Base-by-base conservation (phyloP, 2,329 filamentous ascomycete genomes). In the Colletotrichum brevisporum region DNA sequence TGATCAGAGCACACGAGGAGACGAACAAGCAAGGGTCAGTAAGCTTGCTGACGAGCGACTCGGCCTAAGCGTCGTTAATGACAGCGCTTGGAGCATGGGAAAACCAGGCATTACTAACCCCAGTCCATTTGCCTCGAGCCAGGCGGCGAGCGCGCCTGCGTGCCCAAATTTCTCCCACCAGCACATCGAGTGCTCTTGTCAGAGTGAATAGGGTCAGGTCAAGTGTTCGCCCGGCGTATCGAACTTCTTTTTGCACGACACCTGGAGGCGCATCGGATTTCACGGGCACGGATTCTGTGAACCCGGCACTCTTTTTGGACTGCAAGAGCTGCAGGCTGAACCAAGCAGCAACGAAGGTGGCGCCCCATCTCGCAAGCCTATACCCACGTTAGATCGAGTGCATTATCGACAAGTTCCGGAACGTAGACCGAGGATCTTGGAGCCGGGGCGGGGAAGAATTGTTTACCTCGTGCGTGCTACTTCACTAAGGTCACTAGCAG, bases 151-250 rank as follows among this genome's bases (percentile, higher is more conserved):
- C 71, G 62, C 80, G 84, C 62, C 83, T 81, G 50, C 81, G 85
- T 16, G 84, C 80, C 91, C 92, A 95, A 26, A 90, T 75, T 71
- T 90, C 86, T 62, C 90, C 90, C 51, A 92, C 82, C 9, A 94
- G 73, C 5, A 94, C 88, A 78, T 96, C 93, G 12, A 92, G 76
- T 52, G 94, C 94, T 73, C 93, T 86, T 12, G 89, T 90, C 53
- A 88, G 83, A 12, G 92, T 89, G 76, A 96, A 95, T n/a, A 97
- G 83, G 0, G 93, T 95, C 39, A 97, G 84, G 76, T 97, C 94
- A 69, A 97, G 86, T 2, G 94, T 95, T 73, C 91, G 89, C 52
- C 94, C 94, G 12, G 91, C 92, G 70, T 80, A 75, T 27, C 62
- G 68, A 51, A 78, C 75, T 15, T 75, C 75, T 51, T 74, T 74